Conservation (phyloP, 164 flowering plant genomes). For the Vitis rotundifolia region DNA sequence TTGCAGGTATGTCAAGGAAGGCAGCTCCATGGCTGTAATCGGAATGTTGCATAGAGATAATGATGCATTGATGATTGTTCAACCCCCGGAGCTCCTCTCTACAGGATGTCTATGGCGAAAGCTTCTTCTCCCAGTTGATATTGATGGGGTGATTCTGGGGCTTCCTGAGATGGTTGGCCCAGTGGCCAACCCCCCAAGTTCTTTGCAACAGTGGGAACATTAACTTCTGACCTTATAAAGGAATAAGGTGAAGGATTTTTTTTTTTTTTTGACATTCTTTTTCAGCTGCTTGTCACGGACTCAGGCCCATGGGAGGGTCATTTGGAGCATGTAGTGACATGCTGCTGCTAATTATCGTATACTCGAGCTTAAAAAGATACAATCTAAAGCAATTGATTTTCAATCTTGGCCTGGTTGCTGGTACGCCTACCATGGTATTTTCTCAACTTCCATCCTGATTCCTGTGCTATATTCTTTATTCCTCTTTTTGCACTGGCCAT, state of each 20-base stretch:
- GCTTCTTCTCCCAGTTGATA: slow-evolving; percentile 50
- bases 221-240: neutral
- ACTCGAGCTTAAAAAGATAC: no score
- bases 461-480: no score
- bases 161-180: slow-evolving; percentile 15
- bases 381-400: no score
- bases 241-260: neutral
- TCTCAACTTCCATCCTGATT: no score
- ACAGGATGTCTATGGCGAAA: slow-evolving; percentile 59
- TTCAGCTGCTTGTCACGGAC: no score
- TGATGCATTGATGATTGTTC: slow-evolving; percentile 45
- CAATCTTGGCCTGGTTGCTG: no score
- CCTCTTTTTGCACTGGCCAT: no score
- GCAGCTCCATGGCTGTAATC: slow-evolving; percentile 47
- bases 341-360: no score
- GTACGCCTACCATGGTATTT: no score
- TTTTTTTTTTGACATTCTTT: neutral
- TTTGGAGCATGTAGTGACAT: no score
- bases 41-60: slow-evolving; percentile 47
- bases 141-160: slow-evolving; percentile 52
- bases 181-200: slow-evolving; percentile 1
- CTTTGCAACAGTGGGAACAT: slow-evolving; percentile 1
- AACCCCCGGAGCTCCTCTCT: slow-evolving; percentile 54
- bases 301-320: no score
- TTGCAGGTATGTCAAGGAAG: slow-evolving; percentile 64